Percentiles rank a stretch among this genome's conserved stretches.
Conservation (phyloP, 2,329 filamentous ascomycete genomes). For the Aspergillus clavatus region DNA sequence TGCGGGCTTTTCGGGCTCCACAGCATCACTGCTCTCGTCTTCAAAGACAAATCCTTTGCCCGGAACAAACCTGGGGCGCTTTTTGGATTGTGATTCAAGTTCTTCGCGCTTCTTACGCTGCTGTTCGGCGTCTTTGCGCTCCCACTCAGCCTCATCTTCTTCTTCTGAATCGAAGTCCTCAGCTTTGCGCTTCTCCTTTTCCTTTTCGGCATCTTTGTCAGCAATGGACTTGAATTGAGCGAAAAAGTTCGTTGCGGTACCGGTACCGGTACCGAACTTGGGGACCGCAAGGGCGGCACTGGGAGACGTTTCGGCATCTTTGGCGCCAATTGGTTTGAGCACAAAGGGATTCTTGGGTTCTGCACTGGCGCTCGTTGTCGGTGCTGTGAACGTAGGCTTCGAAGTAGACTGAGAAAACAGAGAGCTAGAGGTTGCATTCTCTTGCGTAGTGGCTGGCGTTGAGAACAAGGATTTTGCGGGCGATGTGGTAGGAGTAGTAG, state of each 20-base stretch:
- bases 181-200: conserved; percentile 46
- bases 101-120: conserved; percentile 43
- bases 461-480: conserved; percentile 20
- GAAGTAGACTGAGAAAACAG: conserved; percentile 11
- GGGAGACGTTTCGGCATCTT: conserved; percentile 6
- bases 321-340: conserved; percentile 14
- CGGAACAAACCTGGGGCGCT: conserved; percentile 27
- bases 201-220: conserved; percentile 39
- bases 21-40: conserved; percentile 18
- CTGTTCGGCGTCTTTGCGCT: conserved; percentile 43
- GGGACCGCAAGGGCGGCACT: conserved; percentile 23
- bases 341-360: conserved; percentile 19
- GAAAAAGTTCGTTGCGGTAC: conserved; percentile 35
- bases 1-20: conserved; percentile 18
- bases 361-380: conserved; percentile 3
- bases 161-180: conserved; percentile 51
- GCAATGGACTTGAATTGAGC: conserved; percentile 40
- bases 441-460: conserved; percentile 7
- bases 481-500: conserved; percentile 19
- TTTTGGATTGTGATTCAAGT: conserved; percentile 35
- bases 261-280: conserved; percentile 29
- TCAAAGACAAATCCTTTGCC: conserved; percentile 33
- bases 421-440: conserved; percentile 7
- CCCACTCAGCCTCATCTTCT: conserved; percentile 48
- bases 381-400: conserved; percentile 12